phyloP scores from a whole-genome alignment of 2,329 filamentous ascomycete genomes.

The Cylindrodendrum hubeiense region DNA sequence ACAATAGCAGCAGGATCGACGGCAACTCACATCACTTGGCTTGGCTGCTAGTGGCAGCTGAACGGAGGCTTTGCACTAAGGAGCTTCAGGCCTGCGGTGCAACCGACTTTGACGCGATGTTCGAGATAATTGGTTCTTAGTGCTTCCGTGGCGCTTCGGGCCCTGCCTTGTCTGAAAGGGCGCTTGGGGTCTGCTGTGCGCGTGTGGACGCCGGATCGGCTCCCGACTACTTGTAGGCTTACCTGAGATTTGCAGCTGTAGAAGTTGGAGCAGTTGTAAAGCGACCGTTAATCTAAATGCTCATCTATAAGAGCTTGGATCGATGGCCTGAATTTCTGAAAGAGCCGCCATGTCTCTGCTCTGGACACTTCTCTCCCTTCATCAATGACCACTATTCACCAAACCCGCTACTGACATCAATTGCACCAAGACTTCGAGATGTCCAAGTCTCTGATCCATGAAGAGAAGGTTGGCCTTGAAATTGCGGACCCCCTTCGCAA shows the following conservation, averaged over 20 bases:
- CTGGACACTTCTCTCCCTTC: background rate
- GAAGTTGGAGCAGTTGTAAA: background rate
- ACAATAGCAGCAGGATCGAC: background rate
- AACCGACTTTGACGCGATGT: background rate
- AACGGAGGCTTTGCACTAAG: background rate
- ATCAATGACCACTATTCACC: background rate
- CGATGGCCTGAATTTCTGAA: background rate
- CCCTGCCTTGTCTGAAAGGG: background rate
- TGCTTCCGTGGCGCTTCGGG: background rate
- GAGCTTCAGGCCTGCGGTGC: background rate
- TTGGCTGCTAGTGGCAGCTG: background rate
- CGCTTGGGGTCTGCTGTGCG: background rate
- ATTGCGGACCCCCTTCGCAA: background rate
- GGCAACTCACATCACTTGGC: background rate
- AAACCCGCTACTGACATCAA: background rate
- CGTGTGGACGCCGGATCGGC: conserved; percentile 26
- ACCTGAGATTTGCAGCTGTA: background rate
- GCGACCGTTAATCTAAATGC: background rate
- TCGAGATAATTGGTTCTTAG: background rate
- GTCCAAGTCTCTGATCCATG: background rate
- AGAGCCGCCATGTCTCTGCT: background rate
- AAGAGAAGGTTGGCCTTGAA: background rate
- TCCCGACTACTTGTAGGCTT: conserved; percentile 17
- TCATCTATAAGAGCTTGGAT: background rate
- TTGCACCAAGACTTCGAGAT: background rate